phyloP scores from a whole-genome alignment of 345 rosid genomes.

The Camelina sativa region DNA sequence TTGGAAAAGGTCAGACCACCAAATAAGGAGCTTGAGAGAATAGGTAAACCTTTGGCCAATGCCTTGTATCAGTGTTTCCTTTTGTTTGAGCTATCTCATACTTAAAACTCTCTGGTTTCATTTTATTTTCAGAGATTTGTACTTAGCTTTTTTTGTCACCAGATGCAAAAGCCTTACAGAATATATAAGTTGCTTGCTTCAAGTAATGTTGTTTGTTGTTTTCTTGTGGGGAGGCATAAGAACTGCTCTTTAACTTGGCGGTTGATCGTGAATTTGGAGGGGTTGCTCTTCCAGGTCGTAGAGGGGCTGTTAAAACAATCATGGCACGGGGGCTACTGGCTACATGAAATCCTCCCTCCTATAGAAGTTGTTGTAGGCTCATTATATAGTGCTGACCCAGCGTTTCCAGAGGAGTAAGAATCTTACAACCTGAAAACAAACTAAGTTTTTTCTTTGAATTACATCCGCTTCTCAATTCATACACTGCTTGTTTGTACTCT shows the following conservation, averaged over 20 bases:
- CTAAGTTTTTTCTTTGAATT: no score
- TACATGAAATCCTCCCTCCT: no score
- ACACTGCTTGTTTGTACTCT: conserved; percentile 18
- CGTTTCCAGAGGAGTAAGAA: conserved; percentile 79
- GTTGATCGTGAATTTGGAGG: conserved; percentile 93
- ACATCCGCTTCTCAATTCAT: no score
- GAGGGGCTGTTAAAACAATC: conserved; percentile 87
- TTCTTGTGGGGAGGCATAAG: no score
- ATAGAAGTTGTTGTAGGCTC: conserved; percentile 76
- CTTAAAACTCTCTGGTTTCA: neutral
- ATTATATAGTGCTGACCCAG: conserved; percentile 75
- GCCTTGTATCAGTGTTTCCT: neutral
- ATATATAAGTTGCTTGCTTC: neutral
- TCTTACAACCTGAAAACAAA: neutral
- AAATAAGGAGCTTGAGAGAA: neutral
- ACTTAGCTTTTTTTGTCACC: neutral
- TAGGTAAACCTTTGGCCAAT: neutral
- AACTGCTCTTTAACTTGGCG: conserved; percentile 47
- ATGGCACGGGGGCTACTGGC: no score
- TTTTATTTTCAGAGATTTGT: neutral
- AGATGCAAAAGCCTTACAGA: neutral
- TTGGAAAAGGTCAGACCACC: neutral
- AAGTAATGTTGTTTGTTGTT: conserved; percentile 45
- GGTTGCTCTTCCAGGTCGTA: conserved; percentile 79
- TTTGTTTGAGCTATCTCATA: neutral